Evolutionary conservation across 2,329 filamentous ascomycete genomes (phyloP), one percentile per base, ranked within the genome.

Genomic region (Sphaerulina populicola): DNA sequence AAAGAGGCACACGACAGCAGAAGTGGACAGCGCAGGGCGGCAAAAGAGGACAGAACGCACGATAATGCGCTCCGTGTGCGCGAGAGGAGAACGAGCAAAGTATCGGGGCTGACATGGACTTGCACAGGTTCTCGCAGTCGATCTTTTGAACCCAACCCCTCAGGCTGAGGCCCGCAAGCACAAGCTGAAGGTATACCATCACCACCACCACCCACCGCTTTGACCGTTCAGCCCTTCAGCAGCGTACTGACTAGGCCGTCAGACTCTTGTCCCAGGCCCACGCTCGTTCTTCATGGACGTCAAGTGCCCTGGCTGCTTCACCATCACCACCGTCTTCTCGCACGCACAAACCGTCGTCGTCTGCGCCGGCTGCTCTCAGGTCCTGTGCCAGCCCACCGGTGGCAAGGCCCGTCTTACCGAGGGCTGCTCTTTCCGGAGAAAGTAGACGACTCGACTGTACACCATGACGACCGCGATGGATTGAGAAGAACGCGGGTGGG

Each of bases 221-320:
- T 27, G 23, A 27, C 23, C 5, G 23, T 27, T 27, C 3, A 27
- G 23, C 23, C 23, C 23, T 27, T 7, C 5, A 27, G 6, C 30
- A 21, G 55, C 15, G 30, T 35, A 47, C 31, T 56, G 29, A 51
- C 27, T 40, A 38, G 9, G 2, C 31, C 23, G 56, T 44, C 55
- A 66, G 64, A 64, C 60, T 66, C 87, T 98, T 69, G 93, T 98
- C 73, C 93, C 93, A 69, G 85, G 82, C 64, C 93, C 93, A 70
- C 88, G 93, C 75, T 97, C 91, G 66, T 98, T 97, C 87, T 98
- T 98, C 88, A 98, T 98, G 93, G 93, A 98, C 74, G 93, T 98
- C 81, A 98, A 98, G 86, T 98, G 93, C 87, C 93, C 93, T 74
- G 93, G 93, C 71, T 98, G 93, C 88, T 98, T 97, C 86, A 96